phyloP scores from a whole-genome alignment of 139 green algal genomes.

The Trebouxia sp. region DNA sequence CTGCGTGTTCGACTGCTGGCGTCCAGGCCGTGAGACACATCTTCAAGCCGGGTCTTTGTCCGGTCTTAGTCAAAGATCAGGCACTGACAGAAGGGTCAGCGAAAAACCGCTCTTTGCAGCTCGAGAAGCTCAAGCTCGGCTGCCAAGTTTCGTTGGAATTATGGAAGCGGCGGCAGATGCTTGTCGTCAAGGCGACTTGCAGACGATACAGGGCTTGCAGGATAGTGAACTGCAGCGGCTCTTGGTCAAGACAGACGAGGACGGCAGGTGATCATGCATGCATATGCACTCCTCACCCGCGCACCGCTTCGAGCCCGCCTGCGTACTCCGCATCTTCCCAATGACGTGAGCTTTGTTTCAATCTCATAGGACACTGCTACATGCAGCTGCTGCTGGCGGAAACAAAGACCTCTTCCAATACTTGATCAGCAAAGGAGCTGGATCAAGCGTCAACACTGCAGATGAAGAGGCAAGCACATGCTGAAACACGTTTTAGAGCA shows the following conservation, averaged over 20 bases:
- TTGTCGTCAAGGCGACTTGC: background rate
- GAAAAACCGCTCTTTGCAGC: no score
- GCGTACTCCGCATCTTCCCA: no score
- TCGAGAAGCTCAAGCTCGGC: no score
- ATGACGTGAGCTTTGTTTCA: background rate
- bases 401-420: conserved; percentile 55
- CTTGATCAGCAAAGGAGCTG: conserved; percentile 45
- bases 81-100: no score
- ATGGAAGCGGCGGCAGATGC: conserved; percentile 7
- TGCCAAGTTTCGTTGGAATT: no score
- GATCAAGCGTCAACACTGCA: conserved; percentile 38
- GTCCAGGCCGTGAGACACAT: no score
- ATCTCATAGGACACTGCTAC: conserved; percentile 53
- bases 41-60: no score
- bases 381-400: conserved; percentile 51
- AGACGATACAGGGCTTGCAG: background rate
- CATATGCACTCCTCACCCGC: no score
- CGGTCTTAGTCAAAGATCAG: no score
- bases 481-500: no score
- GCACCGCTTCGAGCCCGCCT: no score
- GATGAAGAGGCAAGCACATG: conserved; percentile 67
- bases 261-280: conserved; percentile 44
- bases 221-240: conserved; percentile 47
- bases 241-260: conserved; percentile 56
- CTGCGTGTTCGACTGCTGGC: background rate